Percentiles rank a stretch among this genome's conserved stretches.
These are phyloP conservation scores for Colletotrichum orchidophilum DNA, from an alignment of 2,329 filamentous ascomycete genomes.

Conservation along the genomic window DNA sequence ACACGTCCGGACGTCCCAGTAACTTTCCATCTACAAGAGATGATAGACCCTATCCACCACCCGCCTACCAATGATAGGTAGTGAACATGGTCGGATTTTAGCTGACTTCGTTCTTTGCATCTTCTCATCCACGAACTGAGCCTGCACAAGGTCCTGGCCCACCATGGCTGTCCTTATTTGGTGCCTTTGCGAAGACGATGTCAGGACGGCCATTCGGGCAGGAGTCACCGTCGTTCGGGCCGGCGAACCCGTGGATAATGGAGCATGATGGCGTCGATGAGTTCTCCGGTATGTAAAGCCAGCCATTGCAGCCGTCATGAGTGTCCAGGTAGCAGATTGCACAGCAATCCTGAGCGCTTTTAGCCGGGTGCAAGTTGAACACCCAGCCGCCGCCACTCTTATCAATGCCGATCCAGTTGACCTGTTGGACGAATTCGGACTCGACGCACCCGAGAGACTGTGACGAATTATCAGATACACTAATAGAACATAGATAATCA, in stretches of 20 bases:
- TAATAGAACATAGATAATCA: background rate
- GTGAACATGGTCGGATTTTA: no score
- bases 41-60: background rate
- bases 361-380: slow-evolving; percentile 23
- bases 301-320: slow-evolving; percentile 33
- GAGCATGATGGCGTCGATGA: slow-evolving; percentile 27
- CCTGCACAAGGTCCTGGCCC: slow-evolving; percentile 32
- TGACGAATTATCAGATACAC: background rate
- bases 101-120: background rate
- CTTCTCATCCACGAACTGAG: background rate
- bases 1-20: background rate
- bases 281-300: slow-evolving; percentile 27
- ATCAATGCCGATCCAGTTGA: slow-evolving; percentile 34
- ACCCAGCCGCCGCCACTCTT: slow-evolving; percentile 16
- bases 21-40: background rate
- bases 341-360: slow-evolving; percentile 31
- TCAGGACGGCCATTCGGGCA: slow-evolving; percentile 33
- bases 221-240: slow-evolving; percentile 7
- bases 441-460: slow-evolving; percentile 19
- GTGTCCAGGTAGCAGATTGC: slow-evolving; percentile 25
- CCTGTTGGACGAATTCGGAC: slow-evolving; percentile 17
- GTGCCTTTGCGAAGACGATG: slow-evolving; percentile 26
- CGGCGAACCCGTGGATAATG: slow-evolving; percentile 30
- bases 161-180: slow-evolving; percentile 14
- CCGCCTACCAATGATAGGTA: background rate